Conservation (phyloP, 768 basidiomycete genomes). For the Harrya chromipes region DNA sequence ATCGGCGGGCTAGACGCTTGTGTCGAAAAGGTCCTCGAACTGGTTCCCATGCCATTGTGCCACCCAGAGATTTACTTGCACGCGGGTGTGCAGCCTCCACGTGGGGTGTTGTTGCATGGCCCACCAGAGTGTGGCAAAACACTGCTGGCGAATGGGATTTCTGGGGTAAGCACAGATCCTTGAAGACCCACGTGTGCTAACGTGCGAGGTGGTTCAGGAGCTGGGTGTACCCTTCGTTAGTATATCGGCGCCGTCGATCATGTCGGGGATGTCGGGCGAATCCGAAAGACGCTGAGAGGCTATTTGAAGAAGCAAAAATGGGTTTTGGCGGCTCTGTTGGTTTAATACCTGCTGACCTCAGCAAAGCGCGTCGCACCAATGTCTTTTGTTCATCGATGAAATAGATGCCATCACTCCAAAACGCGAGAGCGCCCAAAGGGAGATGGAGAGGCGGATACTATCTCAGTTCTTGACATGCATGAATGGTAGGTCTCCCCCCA, state of each 20-base stretch:
- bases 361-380: constrained; percentile 81
- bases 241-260: constrained; percentile 92
- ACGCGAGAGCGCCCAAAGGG: constrained; percentile 94
- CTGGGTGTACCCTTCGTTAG: constrained; percentile 89
- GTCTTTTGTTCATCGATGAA: constrained; percentile 94
- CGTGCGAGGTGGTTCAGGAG: constrained; percentile 53
- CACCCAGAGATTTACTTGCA: constrained; percentile 96
- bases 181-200: background rate
- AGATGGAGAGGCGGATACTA: constrained; percentile 97
- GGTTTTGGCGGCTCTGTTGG: constrained; percentile 2
- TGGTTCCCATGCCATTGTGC: constrained; percentile 92
- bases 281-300: constrained; percentile 92
- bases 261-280: constrained; percentile 98
- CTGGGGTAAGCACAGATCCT: constrained; percentile 63
- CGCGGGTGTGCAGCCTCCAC: constrained; percentile 87
- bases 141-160: constrained; percentile 88
- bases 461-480: constrained; percentile 98
- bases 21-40: constrained; percentile 90
- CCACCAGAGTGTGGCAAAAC: constrained; percentile 99
- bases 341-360: background rate
- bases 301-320: constrained; percentile 96
- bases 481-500: constrained; percentile 68
- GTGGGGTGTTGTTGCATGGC: constrained; percentile 91
- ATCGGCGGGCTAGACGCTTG: constrained; percentile 85
- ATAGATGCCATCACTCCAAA: constrained; percentile 98